These are phyloP conservation scores for Hirschioporus abietinus DNA, from an alignment of 768 basidiomycete genomes.

Conservation along the genomic window DNA sequence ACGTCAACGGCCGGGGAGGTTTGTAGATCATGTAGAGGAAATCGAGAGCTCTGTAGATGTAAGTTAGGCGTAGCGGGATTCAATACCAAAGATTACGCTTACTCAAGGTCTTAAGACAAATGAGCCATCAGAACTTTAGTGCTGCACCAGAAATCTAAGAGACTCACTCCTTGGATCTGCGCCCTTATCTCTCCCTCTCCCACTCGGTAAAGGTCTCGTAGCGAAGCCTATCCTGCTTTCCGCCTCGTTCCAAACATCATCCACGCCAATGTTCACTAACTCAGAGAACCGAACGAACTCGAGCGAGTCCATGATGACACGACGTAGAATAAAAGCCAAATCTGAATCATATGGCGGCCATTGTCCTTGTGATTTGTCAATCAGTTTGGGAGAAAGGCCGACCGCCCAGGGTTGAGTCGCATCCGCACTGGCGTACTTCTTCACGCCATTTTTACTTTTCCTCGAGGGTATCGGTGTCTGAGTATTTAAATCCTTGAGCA, in stretches of 20 bases:
- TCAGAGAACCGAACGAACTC: slow-evolving; percentile 24
- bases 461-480: not conserved
- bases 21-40: slow-evolving; percentile 90
- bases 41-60: slow-evolving; percentile 62
- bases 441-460: slow-evolving; percentile 13
- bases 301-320: slow-evolving; percentile 80
- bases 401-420: slow-evolving; percentile 45
- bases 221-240: slow-evolving; percentile 65
- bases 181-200: slow-evolving; percentile 69
- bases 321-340: slow-evolving; percentile 74
- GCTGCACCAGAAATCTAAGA: not conserved
- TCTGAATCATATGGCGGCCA: slow-evolving; percentile 91
- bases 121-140: not conserved
- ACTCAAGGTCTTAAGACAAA: slow-evolving; percentile 41
- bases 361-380: slow-evolving; percentile 48
- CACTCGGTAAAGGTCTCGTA: slow-evolving; percentile 64
- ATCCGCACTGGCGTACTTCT: slow-evolving; percentile 15
- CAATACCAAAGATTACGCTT: slow-evolving; percentile 18
- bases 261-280: slow-evolving; percentile 12
- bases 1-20: slow-evolving; percentile 72
- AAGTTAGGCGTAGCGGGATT: slow-evolving; percentile 6
- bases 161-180: slow-evolving; percentile 73
- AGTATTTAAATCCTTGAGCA: not conserved
- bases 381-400: slow-evolving; percentile 68
- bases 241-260: slow-evolving; percentile 23